Conservation (phyloP, 495 filamentous ascomycete genomes). For the Evansstolkia leycettana region DNA sequence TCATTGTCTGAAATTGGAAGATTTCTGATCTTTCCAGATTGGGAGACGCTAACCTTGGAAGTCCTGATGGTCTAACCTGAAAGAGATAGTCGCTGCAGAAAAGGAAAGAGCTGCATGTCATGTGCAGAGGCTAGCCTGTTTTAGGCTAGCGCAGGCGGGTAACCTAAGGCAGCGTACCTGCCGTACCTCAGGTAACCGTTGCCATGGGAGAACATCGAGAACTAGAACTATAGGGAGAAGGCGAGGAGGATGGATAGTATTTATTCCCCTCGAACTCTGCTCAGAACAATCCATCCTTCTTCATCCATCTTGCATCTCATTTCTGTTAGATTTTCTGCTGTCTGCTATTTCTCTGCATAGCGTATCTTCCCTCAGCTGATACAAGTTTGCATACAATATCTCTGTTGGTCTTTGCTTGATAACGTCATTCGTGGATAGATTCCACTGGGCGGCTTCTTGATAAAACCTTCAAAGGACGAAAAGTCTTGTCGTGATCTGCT, state of each 20-base stretch:
- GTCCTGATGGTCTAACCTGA: no score
- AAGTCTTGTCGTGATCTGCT: conserved; percentile 36
- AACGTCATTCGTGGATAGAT: background rate
- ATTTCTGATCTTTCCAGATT: no score
- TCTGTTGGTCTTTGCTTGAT: background rate
- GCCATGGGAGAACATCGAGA: conserved; percentile 20
- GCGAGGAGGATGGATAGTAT: conserved; percentile 19
- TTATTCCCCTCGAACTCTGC: conserved; percentile 21
- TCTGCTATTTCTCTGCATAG: conserved; percentile 20
- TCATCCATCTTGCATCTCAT: conserved; percentile 6
- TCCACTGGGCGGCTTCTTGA: conserved; percentile 22
- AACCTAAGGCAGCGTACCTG: no score
- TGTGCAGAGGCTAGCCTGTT: conserved; percentile 13
- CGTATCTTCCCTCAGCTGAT: conserved; percentile 12
- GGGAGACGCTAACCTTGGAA: no score
- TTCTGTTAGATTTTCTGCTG: conserved; percentile 11
- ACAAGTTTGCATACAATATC: conserved; percentile 1
- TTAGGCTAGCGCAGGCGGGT: conserved; percentile 9
- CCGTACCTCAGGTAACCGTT: conserved; percentile 33
- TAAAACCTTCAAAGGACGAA: conserved; percentile 23
- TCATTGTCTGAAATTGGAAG: no score
- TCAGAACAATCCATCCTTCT: background rate
- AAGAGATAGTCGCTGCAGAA: no score
- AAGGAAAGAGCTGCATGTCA: conserved; percentile 19
- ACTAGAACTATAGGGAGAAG: conserved; percentile 13